phyloP scores from a whole-genome alignment of 371 early-diverging fungal species.

The Mucor lusitanicus region DNA sequence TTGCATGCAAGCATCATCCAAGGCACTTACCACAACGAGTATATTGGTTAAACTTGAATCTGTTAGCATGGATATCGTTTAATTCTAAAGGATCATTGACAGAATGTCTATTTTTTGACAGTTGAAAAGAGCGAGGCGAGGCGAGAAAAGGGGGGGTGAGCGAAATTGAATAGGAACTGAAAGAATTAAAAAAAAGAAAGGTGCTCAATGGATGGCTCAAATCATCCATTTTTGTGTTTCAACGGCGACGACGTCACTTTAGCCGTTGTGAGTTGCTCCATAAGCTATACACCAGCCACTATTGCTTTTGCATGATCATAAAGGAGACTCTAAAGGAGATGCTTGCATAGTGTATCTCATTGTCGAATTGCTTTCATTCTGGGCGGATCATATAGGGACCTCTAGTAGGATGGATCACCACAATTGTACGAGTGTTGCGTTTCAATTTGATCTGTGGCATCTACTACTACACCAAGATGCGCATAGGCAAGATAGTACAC shows the following conservation, averaged over 20 bases:
- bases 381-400: too few relatives aligned
- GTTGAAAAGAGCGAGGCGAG: background rate
- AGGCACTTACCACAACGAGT: slow-evolving; percentile 43
- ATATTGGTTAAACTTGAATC: slow-evolving; percentile 56
- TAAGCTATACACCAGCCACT: background rate
- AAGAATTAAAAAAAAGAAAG: background rate
- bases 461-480: too few relatives aligned
- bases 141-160: background rate
- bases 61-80: slow-evolving; percentile 36
- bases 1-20: background rate
- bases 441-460: too few relatives aligned
- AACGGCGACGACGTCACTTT: background rate
- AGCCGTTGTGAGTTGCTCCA: background rate
- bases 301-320: background rate
- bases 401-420: too few relatives aligned
- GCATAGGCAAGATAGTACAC: too few relatives aligned
- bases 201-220: background rate
- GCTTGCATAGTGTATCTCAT: background rate
- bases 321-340: background rate
- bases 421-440: too few relatives aligned
- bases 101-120: background rate
- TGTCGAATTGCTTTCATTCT: too few relatives aligned
- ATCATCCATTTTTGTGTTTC: background rate
- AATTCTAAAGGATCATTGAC: slow-evolving; percentile 19
- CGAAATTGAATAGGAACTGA: background rate